Evolutionary conservation across 129 eudicot species (phyloP), one percentile per base, ranked within the genome.

Genomic region (Centella asiatica): DNA sequence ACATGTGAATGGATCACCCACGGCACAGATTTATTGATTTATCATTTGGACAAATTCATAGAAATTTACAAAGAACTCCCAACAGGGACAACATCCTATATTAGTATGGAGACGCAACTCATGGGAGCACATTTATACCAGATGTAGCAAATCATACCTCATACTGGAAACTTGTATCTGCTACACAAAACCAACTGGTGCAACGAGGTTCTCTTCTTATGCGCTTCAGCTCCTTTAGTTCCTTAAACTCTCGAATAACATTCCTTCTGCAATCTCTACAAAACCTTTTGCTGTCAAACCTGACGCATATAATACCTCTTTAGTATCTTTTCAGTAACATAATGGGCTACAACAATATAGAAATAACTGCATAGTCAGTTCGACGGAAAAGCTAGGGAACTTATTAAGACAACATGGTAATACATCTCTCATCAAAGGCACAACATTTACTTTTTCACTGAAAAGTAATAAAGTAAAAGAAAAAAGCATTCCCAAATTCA

Each of bases 241-340:
- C 98, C 80, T 87, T 92, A 62, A 92, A 87, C 82, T 92, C 98
- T 47, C 94, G 90, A 58, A 92, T 82, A 57, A 92, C 98, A 56
- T 87, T 87, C 79, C 90, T 92, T 67, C 96, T 80, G 80, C 98
- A 92, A 69, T 87, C 96, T 82, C 95, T 77, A 52, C 98, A 92
- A 72, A 92, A 92, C 65, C 90, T 84, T 80, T 92, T 92, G 95
- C 84, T 87, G 62, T 92, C 96, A 67, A 92, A 92, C 87, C 98
- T 90, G 83, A 57, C 53, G 47, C 40, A 57, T 48, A 59, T 61
- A 23, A 37, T 37, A 37, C 42, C 12, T 7, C 42, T 37, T 37
- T 37, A 37, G 42, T 37, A 37, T 2, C 12, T 36, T 13, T 37
- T 37, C 12, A 3, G 15, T 37, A 13, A 37, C 42, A 2, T 1